Conservation (phyloP, 2,329 filamentous ascomycete species). For the Fusarium nelsonii region DNA sequence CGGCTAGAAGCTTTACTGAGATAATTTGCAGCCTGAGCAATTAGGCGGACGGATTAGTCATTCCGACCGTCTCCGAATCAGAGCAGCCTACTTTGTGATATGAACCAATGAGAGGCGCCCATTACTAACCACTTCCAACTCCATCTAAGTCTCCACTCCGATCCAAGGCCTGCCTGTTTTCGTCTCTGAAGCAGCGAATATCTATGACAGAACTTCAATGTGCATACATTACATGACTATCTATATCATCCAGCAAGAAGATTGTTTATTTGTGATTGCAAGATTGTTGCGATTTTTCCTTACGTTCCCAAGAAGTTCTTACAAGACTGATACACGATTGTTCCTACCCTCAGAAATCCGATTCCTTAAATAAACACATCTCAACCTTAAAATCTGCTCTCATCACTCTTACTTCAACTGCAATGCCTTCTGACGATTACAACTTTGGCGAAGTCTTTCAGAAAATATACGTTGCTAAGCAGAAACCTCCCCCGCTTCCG, state of each 20-base stretch:
- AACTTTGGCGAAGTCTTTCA: constrained; percentile 56
- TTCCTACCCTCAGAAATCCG: not conserved
- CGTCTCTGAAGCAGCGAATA: constrained; percentile 7
- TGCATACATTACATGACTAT: constrained; percentile 12
- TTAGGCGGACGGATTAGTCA: constrained; percentile 55
- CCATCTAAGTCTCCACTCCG: constrained; percentile 31
- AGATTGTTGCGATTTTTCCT: not conserved
- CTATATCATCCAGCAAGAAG: constrained; percentile 7
- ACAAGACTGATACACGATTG: not conserved
- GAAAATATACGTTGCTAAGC: constrained; percentile 54
- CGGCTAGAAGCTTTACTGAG: constrained; percentile 61
- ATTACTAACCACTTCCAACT: constrained; percentile 51
- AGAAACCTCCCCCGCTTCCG: constrained; percentile 50
- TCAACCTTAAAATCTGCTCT: constrained; percentile 15
- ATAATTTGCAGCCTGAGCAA: constrained; percentile 59
- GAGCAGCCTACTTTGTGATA: constrained; percentile 28
- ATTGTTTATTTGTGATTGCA: constrained; percentile 3
- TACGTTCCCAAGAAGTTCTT: not conserved
- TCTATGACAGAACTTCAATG: constrained; percentile 13
- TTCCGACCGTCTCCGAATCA: constrained; percentile 59
- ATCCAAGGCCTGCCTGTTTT: constrained; percentile 38
- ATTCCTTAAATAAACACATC: constrained; percentile 25
- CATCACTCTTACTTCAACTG: constrained; percentile 18
- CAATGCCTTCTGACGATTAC: constrained; percentile 49
- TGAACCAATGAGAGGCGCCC: constrained; percentile 52